A percentile compares a stretch with the other conserved stretches of the same genome.
These are phyloP conservation scores for Cyberlindnera mycetangii DNA, from an alignment of 805 yeast genomes.

Conservation along the genomic window DNA sequence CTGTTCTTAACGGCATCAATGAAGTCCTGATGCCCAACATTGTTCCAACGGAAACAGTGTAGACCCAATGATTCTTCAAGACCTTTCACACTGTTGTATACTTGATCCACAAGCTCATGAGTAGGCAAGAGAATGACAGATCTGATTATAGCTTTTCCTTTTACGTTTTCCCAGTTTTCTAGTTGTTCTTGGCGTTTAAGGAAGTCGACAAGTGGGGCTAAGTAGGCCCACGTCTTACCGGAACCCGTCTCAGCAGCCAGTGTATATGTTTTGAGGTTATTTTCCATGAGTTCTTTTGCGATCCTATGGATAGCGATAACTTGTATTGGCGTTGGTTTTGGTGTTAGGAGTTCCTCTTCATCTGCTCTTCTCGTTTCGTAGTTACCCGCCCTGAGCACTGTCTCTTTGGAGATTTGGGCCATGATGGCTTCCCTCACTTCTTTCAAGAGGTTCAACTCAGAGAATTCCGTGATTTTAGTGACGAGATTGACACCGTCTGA, in stretches of 20 bases:
- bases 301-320: slow-evolving; percentile 56
- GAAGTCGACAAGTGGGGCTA: slow-evolving; percentile 71
- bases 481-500: slow-evolving; percentile 39
- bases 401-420: slow-evolving; percentile 47
- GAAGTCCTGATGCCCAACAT: slow-evolving; percentile 52
- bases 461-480: slow-evolving; percentile 57
- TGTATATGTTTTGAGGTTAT: slow-evolving; percentile 57
- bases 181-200: slow-evolving; percentile 51
- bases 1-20: slow-evolving; percentile 46
- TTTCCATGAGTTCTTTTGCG: slow-evolving; percentile 32
- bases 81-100: slow-evolving; percentile 42
- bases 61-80: slow-evolving; percentile 37
- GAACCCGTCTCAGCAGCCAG: slow-evolving; percentile 97
- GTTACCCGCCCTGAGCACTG: slow-evolving; percentile 35
- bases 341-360: slow-evolving; percentile 15
- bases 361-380: slow-evolving; percentile 17
- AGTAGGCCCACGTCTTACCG: slow-evolving; percentile 92
- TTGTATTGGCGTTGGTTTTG: slow-evolving; percentile 78
- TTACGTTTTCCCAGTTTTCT: slow-evolving; percentile 31
- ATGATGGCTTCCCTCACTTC: slow-evolving; percentile 59
- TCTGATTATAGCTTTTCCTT: slow-evolving; percentile 48
- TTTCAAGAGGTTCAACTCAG: slow-evolving; percentile 65
- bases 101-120: slow-evolving; percentile 83
- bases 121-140: slow-evolving; percentile 86
- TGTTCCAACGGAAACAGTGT: slow-evolving; percentile 60